A percentile compares a stretch with the other conserved stretches of the same genome.
Conservation (phyloP, 179 eudicot species). For the Beta lomatogona region DNA sequence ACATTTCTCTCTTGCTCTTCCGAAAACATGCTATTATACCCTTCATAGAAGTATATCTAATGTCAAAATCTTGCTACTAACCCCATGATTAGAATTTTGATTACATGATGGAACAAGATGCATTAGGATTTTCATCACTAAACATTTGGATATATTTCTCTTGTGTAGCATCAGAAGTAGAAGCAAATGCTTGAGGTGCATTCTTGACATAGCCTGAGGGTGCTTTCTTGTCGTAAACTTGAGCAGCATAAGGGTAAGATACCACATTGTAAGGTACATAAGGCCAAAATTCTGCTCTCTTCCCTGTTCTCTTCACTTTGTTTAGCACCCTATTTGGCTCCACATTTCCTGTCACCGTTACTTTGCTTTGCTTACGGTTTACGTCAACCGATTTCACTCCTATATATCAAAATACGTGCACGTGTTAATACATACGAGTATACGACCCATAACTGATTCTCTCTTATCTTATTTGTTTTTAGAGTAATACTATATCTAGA, state of each 20-base stretch:
- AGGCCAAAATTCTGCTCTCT: constrained; percentile 44
- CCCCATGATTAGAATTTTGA: too few species aligned
- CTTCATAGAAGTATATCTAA: too few species aligned
- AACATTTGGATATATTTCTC: constrained; percentile 23
- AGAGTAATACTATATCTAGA: not conserved
- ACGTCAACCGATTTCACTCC: constrained; percentile 40
- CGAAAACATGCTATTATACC: too few species aligned
- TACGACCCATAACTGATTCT: too few species aligned
- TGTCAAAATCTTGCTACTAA: constrained; percentile 5
- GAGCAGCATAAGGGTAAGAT: constrained; percentile 34
- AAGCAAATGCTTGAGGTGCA: constrained; percentile 32
- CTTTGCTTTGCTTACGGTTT: constrained; percentile 33
- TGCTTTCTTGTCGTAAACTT: constrained; percentile 42
- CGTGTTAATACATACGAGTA: not conserved
- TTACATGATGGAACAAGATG: constrained; percentile 16
- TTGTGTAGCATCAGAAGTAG: constrained; percentile 17
- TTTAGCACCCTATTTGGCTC: constrained; percentile 41
- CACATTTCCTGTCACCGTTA: constrained; percentile 37
- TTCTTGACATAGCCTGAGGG: constrained; percentile 39
- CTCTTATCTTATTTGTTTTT: too few species aligned
- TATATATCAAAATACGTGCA: not conserved
- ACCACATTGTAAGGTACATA: constrained; percentile 35
- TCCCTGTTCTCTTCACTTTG: constrained; percentile 39
- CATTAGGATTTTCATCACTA: constrained; percentile 22
- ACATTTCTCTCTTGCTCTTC: too few species aligned